A percentile compares a stretch with the other conserved stretches of the same genome.
These are phyloP conservation scores for Lecanicillium sp. DNA, from an alignment of 2,329 filamentous ascomycete species.

Conservation along the genomic window DNA sequence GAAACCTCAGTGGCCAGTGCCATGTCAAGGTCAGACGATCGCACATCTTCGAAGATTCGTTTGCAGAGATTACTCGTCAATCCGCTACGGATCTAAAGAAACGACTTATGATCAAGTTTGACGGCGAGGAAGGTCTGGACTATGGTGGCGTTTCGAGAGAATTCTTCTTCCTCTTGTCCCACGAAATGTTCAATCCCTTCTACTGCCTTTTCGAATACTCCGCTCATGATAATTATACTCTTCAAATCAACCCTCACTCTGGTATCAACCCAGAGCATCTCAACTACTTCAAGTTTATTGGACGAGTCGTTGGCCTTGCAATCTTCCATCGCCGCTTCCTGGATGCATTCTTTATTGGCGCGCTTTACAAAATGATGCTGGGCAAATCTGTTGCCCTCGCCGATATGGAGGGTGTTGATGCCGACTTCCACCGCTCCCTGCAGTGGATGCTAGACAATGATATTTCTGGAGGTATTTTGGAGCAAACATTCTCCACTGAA, in stretches of 20 bases:
- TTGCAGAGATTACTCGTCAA: conserved; percentile 96
- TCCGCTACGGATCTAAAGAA: conserved; percentile 96
- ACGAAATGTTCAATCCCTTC: conserved; percentile 99
- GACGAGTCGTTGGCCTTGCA: conserved; percentile 88
- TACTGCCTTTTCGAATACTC: conserved; percentile 99
- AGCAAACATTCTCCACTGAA: conserved; percentile 93
- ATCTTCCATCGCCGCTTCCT: conserved; percentile 98
- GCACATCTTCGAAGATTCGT: conserved; percentile 98
- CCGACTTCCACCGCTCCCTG: conserved; percentile 91
- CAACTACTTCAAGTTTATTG: conserved; percentile 99
- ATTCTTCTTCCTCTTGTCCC: conserved; percentile 98
- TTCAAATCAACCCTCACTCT: conserved; percentile 98
- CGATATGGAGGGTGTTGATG: conserved; percentile 98
- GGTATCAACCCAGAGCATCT: conserved; percentile 98
- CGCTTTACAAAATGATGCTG: conserved; percentile 98
- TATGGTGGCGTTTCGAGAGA: conserved; percentile 96
- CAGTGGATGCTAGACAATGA: conserved; percentile 99
- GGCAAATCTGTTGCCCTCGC: conserved; percentile 84
- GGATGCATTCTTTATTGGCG: conserved; percentile 98
- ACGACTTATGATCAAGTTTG: conserved; percentile 98
- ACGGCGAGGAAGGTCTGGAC: conserved; percentile 94
- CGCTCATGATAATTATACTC: conserved; percentile 98
- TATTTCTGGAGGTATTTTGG: conserved; percentile 82
- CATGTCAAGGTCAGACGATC: conserved; percentile 95
- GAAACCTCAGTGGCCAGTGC: conserved; percentile 91